Conservation (phyloP, 2,329 filamentous ascomycete genomes). For the Penicillium brasilianum region DNA sequence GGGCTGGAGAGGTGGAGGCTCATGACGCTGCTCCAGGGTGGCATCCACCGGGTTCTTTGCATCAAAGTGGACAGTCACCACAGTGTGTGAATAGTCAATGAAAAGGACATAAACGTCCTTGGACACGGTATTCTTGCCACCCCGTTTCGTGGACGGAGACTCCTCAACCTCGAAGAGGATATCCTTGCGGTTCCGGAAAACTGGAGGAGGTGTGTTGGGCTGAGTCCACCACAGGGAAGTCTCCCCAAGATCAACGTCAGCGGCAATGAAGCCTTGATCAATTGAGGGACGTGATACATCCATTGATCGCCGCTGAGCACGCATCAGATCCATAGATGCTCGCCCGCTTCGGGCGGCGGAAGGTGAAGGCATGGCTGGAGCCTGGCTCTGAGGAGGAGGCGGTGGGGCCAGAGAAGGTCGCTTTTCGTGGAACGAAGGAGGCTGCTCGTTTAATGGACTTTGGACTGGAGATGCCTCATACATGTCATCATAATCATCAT, state of each 20-base stretch:
- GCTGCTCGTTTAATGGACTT: slow-evolving; percentile 39
- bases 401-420: slow-evolving; percentile 55
- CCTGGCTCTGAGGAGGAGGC: slow-evolving; percentile 46
- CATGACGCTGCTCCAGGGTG: slow-evolving; percentile 81
- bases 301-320: slow-evolving; percentile 67
- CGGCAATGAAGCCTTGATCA: slow-evolving; percentile 83
- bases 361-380: slow-evolving; percentile 48
- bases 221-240: slow-evolving; percentile 87
- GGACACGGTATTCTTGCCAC: slow-evolving; percentile 72
- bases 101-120: slow-evolving; percentile 88
- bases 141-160: slow-evolving; percentile 69
- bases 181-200: slow-evolving; percentile 81
- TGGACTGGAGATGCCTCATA: slow-evolving; percentile 51
- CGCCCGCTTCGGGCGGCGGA: slow-evolving; percentile 54
- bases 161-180: slow-evolving; percentile 84
- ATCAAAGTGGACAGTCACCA: slow-evolving; percentile 81
- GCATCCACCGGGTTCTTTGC: slow-evolving; percentile 73
- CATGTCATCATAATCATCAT: slow-evolving; percentile 52
- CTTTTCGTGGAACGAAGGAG: slow-evolving; percentile 44
- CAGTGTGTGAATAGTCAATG: slow-evolving; percentile 94
- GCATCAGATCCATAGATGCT: slow-evolving; percentile 69
- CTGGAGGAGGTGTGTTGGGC: slow-evolving; percentile 76
- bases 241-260: slow-evolving; percentile 78
- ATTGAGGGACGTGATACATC: slow-evolving; percentile 75
- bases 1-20: slow-evolving; percentile 76